These are phyloP conservation scores for Coemansia sp. DNA, from an alignment of 371 early-diverging fungal genomes.

Conservation along the genomic window DNA sequence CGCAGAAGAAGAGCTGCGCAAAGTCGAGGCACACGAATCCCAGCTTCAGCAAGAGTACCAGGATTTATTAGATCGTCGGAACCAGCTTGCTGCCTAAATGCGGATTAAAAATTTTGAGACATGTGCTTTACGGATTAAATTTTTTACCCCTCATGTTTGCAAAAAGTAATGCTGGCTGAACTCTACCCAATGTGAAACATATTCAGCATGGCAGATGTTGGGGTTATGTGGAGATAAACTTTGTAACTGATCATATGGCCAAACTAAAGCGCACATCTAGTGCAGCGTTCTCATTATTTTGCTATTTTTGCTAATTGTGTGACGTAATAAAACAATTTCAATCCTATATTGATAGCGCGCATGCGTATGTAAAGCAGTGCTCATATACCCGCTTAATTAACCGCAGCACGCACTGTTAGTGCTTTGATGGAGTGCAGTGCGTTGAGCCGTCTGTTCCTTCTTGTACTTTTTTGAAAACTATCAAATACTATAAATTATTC, in stretches of 20 bases:
- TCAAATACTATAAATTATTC: not conserved
- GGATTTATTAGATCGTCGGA: conserved; percentile 56
- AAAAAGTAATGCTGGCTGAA: too few relatives aligned
- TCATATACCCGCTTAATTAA: not conserved
- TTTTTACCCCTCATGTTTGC: too few relatives aligned
- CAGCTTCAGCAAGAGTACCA: conserved; percentile 74
- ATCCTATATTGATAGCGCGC: not conserved
- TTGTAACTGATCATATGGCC: not conserved
- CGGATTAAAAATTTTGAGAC: not conserved
- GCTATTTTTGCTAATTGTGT: not conserved
- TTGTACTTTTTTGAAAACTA: not conserved
- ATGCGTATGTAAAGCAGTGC: not conserved
- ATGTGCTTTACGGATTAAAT: too few relatives aligned
- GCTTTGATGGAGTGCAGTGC: not conserved
- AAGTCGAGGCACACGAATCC: conserved; percentile 62
- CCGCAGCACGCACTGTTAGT: not conserved
- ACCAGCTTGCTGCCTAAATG: conserved; percentile 2
- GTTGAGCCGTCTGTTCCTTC: not conserved
- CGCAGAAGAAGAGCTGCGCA: conserved; percentile 63
- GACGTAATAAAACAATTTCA: not conserved
- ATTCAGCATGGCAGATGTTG: not conserved
- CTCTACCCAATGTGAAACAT: not conserved
- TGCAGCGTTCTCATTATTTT: not conserved
- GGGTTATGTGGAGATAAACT: not conserved
- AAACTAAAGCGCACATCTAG: not conserved